Evolutionary conservation across 2,329 filamentous ascomycete genomes (phyloP), one percentile per base, ranked within the genome.

Genomic region (Sporothrix inflata): DNA sequence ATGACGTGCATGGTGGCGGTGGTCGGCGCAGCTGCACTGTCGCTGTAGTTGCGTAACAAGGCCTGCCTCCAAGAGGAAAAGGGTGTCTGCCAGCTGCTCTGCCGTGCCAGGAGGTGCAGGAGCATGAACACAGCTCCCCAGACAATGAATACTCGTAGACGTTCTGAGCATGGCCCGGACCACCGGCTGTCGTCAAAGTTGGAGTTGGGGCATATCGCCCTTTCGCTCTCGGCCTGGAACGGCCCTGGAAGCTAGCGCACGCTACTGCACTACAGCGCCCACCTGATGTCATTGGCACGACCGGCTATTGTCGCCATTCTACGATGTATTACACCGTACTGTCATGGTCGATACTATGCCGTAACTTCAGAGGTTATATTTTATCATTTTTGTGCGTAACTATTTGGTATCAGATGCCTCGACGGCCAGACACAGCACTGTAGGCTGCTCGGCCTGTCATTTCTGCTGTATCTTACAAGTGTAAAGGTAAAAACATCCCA

Each of bases 1-100:
- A 89, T 78, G 53, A 89, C 80, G 74, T 82, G 81, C 82, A 85
- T 80, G 40, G 47, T 47, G 30, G 63, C 16, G 27, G 65, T 45
- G 14, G 40, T 49, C 27, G 24, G n/a, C 4, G n/a, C 12, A 34
- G 7, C 24, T 38, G 57, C 8, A 8, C n/a, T 14, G 21, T 38
- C 21, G 5, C 12, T 45, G 60, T 3, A 16, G 60, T 19, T 63
- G 57, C 40, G 42, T 12, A 12, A 47, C 3, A 47, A 16, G 42
- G 42, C 34, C 34, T 63, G 34, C n/a, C 11, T 16, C 12, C 12
- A 19, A 16, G 14, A n/a, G n/a, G 9, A 21, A 60, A 7, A 9
- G 12, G 12, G 40, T 19, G 55, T 24, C 51, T 30, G 11, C 51
- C 24, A 30, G 34, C 34, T 45, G n/a, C n/a, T n/a, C n/a, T 63